Percentiles rank a stretch among this genome's conserved stretches.
phyloP scores from a whole-genome alignment of 306 rosid species.

The Lagenaria siceraria region DNA sequence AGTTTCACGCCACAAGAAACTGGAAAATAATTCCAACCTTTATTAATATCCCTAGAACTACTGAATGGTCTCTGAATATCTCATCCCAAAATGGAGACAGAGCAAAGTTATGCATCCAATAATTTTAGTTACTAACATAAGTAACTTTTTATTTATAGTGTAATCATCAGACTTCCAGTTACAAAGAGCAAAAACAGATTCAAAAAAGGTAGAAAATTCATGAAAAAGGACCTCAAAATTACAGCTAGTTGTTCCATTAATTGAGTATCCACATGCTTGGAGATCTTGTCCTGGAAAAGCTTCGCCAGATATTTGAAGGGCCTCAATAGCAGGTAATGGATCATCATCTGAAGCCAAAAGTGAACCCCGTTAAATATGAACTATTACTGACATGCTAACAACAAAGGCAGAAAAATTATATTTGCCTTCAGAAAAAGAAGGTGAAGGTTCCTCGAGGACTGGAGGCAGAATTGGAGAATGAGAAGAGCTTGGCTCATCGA shows the following conservation, averaged over 20 bases:
- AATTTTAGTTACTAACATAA: neutral
- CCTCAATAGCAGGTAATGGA: constrained; percentile 80
- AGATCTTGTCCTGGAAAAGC: constrained; percentile 82
- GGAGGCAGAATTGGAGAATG: constrained; percentile 63
- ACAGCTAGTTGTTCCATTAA: constrained; percentile 85
- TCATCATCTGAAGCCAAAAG: constrained; percentile 85
- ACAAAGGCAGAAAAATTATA: neutral
- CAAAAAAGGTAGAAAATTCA: neutral
- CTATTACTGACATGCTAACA: neutral
- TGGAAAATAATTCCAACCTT: neutral
- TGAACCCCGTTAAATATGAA: constrained; percentile 17
- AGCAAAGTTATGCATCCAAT: neutral
- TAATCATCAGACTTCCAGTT: neutral
- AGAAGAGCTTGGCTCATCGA: constrained; percentile 64
- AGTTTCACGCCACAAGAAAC: neutral
- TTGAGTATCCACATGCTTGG: constrained; percentile 78
- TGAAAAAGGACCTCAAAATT: constrained; percentile 75
- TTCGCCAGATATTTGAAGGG: constrained; percentile 86
- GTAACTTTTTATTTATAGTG: neutral
- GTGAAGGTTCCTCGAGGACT: constrained; percentile 88
- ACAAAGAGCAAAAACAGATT: neutral
- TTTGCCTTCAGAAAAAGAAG: constrained; percentile 90
- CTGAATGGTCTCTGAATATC: neutral
- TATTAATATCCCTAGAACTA: neutral
- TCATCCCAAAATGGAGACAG: neutral